Evolutionary conservation across 2,329 filamentous ascomycete genomes (phyloP), one percentile per base, ranked within the genome.

Genomic region (Penicillium sumatraense): DNA sequence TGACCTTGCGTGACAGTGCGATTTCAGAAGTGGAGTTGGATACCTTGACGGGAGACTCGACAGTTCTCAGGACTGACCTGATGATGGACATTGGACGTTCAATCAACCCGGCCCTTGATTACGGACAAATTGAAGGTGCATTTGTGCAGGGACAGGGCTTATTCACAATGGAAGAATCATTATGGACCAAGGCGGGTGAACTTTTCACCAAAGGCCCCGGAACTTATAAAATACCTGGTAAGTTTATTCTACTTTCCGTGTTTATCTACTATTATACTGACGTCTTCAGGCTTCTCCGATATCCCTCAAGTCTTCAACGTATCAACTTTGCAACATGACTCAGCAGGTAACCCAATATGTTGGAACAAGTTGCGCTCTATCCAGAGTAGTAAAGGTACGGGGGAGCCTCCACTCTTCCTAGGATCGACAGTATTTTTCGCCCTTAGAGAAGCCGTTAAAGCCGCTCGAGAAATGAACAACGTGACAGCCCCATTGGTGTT

Each of bases 161-260:
- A 27, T 44, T 44, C 13, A 44, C 40, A 10, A 44, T 44, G 40
- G 40, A 44, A 44, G 40, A 44, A 44, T 44, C 40, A 44, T 44
- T 44, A 44, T 44, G 40, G 40, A 44, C 40, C 3, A 44, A 44
- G 40, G 27, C 40, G 7, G 40, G 40, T 5, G 40, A 26, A 5
- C 11, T 44, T 16, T 44, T 44, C 11, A 44, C 40, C n/a, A 44
- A 26, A 44, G 40, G 40, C 5, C 40, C 40, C 27, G 40, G 40
- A 14, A 44, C 40, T 26, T 44, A 44, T 13, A 44, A 44, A 23
- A 44, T 44, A 27, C 40, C 40, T 44, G 40, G 40, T 44, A 5
- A 18, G 40, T 3, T 16, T 16, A 44, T 16, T 27, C 2, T 26
- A 42, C 3, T 27, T 26, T 27, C 23, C 24, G 11, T 8, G 40